phyloP scores from a whole-genome alignment of 257 asterid species.

The Capsicum chinense region DNA sequence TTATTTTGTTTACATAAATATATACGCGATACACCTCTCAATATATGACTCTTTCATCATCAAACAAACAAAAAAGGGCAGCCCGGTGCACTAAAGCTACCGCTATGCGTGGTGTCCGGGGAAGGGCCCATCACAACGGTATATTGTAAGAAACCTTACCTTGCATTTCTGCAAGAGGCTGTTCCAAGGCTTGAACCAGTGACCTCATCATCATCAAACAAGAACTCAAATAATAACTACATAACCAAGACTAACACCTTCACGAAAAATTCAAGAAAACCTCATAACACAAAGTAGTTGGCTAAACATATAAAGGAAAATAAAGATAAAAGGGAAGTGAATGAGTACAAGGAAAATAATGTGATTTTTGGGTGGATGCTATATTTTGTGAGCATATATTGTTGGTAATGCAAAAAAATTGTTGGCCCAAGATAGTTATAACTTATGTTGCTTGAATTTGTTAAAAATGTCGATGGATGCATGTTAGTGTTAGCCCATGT shows the following conservation, averaged over 20 bases:
- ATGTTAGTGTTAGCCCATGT: too few species aligned
- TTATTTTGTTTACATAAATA: background rate
- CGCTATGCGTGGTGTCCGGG: too few species aligned
- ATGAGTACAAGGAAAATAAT: slow-evolving; percentile 27
- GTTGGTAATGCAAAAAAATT: slow-evolving; percentile 51
- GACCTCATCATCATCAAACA: background rate
- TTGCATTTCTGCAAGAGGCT: too few species aligned
- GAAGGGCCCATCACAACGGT: too few species aligned
- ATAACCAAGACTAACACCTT: too few species aligned
- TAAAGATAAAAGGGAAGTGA: background rate
- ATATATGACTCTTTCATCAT: background rate
- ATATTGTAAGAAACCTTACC: too few species aligned
- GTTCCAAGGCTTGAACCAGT: too few species aligned
- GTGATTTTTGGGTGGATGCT: slow-evolving; percentile 47
- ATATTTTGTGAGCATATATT: slow-evolving; percentile 52
- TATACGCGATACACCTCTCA: background rate
- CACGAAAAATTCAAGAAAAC: background rate
- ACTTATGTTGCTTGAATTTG: background rate
- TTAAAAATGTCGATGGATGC: background rate
- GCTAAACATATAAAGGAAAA: slow-evolving; percentile 5
- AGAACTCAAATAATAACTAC: background rate
- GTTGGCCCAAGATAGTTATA: slow-evolving; percentile 42
- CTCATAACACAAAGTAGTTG: background rate
- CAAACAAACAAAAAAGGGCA: too few species aligned
- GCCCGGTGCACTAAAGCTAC: too few species aligned